phyloP scores from a whole-genome alignment of 2,329 filamentous ascomycete genomes.

The Microsporum canis region DNA sequence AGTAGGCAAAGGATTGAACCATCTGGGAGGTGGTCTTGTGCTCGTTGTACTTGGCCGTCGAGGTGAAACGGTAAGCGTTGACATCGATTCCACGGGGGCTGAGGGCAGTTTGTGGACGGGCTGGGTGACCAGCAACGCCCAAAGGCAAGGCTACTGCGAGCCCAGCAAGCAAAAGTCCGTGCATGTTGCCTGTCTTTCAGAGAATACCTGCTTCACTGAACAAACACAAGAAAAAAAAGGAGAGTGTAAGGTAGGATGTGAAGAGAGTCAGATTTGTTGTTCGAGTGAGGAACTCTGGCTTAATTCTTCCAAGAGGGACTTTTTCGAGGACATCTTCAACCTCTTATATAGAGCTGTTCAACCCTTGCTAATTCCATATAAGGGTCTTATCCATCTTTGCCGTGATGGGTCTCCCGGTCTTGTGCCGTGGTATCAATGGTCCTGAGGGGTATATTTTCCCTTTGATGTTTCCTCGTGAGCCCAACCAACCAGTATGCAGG shows the following conservation, averaged over 20 bases:
- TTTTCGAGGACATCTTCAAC: not conserved
- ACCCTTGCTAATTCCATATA: not conserved
- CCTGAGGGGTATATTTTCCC: not conserved
- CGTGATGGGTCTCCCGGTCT: not conserved
- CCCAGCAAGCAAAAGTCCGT: constrained; percentile 12
- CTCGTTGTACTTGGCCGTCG: constrained; percentile 6
- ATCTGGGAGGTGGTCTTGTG: constrained; percentile 1
- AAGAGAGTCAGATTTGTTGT: constrained; percentile 1
- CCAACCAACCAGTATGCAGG: not conserved
- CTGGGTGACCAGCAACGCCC: constrained; percentile 8
- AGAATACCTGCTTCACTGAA: constrained; percentile 1
- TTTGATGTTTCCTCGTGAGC: not conserved
- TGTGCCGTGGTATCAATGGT: not conserved
- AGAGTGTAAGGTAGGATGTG: not conserved
- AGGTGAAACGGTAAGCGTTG: constrained; percentile 9
- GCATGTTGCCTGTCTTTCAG: constrained; percentile 9
- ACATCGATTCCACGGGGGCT: constrained; percentile 10
- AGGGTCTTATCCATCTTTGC: not conserved
- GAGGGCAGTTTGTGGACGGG: constrained; percentile 3
- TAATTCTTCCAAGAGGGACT: not conserved
- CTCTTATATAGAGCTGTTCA: not conserved
- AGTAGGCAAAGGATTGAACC: constrained; percentile 1
- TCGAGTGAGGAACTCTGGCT: constrained; percentile 1
- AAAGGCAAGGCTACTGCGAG: constrained; percentile 9
- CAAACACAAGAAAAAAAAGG: not conserved